Evolutionary conservation across 495 filamentous ascomycete genomes (phyloP).

Genomic region (Daldinia childiae): DNA sequence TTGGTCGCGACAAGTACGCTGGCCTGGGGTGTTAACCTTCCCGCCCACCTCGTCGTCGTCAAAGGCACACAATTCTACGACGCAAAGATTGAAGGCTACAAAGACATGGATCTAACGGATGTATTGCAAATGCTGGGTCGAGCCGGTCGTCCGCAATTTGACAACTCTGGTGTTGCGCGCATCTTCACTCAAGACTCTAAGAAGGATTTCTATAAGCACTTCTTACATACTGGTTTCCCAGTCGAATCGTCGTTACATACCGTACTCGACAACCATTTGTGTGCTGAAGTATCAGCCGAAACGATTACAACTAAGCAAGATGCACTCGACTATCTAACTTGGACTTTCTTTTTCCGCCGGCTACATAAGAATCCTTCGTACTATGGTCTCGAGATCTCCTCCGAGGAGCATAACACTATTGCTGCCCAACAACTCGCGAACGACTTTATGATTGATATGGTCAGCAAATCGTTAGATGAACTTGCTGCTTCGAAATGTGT

Average conservation of each 20-base stretch:
- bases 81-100: slow-evolving; percentile 96
- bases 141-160: slow-evolving; percentile 95
- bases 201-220: slow-evolving; percentile 99
- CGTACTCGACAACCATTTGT: slow-evolving; percentile 95
- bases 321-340: slow-evolving; percentile 96
- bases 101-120: slow-evolving; percentile 98
- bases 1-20: slow-evolving; percentile 96
- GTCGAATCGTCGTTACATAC: slow-evolving; percentile 97
- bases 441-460: slow-evolving; percentile 90
- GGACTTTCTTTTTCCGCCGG: slow-evolving; percentile 99
- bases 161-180: slow-evolving; percentile 90
- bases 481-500: slow-evolving; percentile 86
- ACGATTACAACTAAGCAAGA: slow-evolving; percentile 95
- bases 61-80: slow-evolving; percentile 99
- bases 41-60: slow-evolving; percentile 95
- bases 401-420: slow-evolving; percentile 92
- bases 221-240: slow-evolving; percentile 96
- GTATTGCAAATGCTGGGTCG: slow-evolving; percentile 98
- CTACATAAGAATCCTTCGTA: slow-evolving; percentile 99
- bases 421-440: slow-evolving; percentile 85
- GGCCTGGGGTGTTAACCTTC: slow-evolving; percentile 98
- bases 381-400: slow-evolving; percentile 93
- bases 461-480: slow-evolving; percentile 83
- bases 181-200: slow-evolving; percentile 98
- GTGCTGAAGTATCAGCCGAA: slow-evolving; percentile 91